These are phyloP conservation scores for Dimargaris cristalligena DNA, from an alignment of 192 early-diverging fungal genomes.

Conservation along the genomic window DNA sequence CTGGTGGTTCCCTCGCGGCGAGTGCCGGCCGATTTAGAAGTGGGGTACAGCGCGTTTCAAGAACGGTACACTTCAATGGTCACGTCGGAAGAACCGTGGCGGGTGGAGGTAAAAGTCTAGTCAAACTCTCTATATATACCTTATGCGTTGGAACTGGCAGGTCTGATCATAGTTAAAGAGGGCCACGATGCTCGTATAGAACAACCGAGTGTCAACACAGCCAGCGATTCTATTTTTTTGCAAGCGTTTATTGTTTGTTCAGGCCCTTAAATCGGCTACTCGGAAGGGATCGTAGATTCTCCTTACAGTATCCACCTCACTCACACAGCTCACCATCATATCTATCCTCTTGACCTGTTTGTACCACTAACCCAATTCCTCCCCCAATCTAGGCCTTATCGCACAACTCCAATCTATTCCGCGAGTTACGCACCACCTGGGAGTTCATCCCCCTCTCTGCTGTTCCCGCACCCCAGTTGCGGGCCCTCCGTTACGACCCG, in stretches of 20 bases:
- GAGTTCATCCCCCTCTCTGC: slow-evolving; percentile 35
- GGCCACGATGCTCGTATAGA: not conserved
- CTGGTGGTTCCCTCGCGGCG: slow-evolving; percentile 12
- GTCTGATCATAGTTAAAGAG: too few relatives aligned
- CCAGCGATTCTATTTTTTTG: too few relatives aligned
- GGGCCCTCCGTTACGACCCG: slow-evolving; percentile 5
- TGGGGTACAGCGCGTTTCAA: slow-evolving; percentile 60
- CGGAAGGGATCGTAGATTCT: too few relatives aligned
- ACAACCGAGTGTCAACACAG: too few relatives aligned
- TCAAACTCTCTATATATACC: too few relatives aligned
- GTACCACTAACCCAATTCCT: too few relatives aligned
- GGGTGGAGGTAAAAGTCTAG: slow-evolving; percentile 33
- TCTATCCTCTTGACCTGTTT: too few relatives aligned
- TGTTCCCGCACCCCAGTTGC: slow-evolving; percentile 16
- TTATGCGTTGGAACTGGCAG: too few relatives aligned
- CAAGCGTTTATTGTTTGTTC: too few relatives aligned
- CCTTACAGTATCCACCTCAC: too few relatives aligned
- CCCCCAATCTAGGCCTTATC: slow-evolving; percentile 46
- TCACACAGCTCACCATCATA: too few relatives aligned
- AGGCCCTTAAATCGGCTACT: too few relatives aligned
- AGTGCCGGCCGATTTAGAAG: slow-evolving; percentile 54
- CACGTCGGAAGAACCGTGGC: slow-evolving; percentile 37
- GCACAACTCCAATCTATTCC: slow-evolving; percentile 41
- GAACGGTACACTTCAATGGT: slow-evolving; percentile 70
- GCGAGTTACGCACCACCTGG: slow-evolving; percentile 47